phyloP scores from a whole-genome alignment of 139 green algal genomes.

The Micromonas commoda region DNA sequence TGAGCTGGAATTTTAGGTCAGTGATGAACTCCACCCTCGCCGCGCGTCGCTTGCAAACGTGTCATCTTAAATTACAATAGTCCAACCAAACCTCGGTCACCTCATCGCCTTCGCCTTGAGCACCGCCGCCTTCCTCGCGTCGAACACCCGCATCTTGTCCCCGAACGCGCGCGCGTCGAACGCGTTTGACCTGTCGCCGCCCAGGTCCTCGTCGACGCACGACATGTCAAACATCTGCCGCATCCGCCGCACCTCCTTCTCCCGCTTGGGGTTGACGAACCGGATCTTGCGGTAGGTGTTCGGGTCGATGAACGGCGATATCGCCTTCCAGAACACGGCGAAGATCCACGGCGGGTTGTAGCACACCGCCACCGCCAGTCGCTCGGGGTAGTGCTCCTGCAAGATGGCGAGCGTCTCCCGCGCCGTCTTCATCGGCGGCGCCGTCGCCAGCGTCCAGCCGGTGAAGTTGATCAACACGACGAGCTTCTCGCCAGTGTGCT shows the following conservation, averaged over 20 bases:
- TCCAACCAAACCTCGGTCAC: too few species aligned
- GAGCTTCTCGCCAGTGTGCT: constrained; percentile 36
- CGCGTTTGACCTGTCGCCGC: too few species aligned
- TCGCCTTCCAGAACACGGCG: constrained; percentile 43
- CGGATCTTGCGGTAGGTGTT: constrained; percentile 34
- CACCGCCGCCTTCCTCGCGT: too few species aligned
- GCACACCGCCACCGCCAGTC: constrained; percentile 39
- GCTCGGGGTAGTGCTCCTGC: constrained; percentile 54
- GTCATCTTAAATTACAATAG: too few species aligned
- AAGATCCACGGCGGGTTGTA: constrained; percentile 51
- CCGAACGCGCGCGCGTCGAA: too few species aligned
- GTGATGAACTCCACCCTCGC: too few species aligned
- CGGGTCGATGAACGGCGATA: constrained; percentile 38
- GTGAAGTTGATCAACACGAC: constrained; percentile 47
- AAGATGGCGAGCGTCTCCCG: constrained; percentile 51
- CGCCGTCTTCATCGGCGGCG: constrained; percentile 46
- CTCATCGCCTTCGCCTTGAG: too few species aligned
- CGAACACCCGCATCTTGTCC: too few species aligned
- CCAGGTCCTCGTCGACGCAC: constrained; percentile 17
- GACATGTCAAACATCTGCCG: constrained; percentile 9
- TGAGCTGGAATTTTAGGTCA: too few species aligned
- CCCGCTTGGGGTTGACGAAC: constrained; percentile 24
- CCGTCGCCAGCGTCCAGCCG: constrained; percentile 40
- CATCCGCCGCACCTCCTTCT: constrained; percentile 10
- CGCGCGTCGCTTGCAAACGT: too few species aligned